These are phyloP conservation scores for Melampsora americana DNA, from an alignment of 1,284 basidiomycete species.

Conservation along the genomic window DNA sequence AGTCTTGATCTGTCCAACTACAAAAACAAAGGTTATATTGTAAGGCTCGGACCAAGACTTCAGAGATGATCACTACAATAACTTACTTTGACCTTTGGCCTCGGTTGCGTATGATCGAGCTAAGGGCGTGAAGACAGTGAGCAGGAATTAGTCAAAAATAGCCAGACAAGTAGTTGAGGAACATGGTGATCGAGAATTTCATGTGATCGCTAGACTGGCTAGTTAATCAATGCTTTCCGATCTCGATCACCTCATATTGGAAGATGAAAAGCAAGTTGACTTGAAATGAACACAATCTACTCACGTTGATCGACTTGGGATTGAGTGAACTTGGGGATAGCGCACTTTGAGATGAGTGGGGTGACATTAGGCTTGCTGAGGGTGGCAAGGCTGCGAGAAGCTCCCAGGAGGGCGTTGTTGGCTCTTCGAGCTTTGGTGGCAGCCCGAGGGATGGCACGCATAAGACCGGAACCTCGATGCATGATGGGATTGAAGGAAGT, in stretches of 20 bases:
- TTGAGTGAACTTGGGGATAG: slow-evolving; percentile 20
- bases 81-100: slow-evolving; percentile 61
- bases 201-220: too few relatives aligned
- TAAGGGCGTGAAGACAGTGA: slow-evolving; percentile 50
- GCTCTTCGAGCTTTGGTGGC: slow-evolving; percentile 43
- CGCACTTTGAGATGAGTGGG: slow-evolving; percentile 12
- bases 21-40: slow-evolving; percentile 69
- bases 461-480: slow-evolving; percentile 40
- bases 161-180: too few relatives aligned
- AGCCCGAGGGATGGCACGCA: slow-evolving; percentile 40
- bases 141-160: neutral
- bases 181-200: too few relatives aligned
- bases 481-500: slow-evolving; percentile 11
- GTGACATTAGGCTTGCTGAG: slow-evolving; percentile 28
- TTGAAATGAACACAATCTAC: slow-evolving; percentile 7
- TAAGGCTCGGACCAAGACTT: neutral
- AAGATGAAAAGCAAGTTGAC: neutral
- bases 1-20: slow-evolving; percentile 52
- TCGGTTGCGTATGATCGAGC: slow-evolving; percentile 88
- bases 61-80: neutral
- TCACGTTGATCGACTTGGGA: slow-evolving; percentile 30
- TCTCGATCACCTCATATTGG: neutral
- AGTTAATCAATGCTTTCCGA: too few relatives aligned
- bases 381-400: slow-evolving; percentile 34
- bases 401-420: slow-evolving; percentile 35